phyloP scores from a whole-genome alignment of 176 grass and related monocot genomes.

The Areca catechu region DNA sequence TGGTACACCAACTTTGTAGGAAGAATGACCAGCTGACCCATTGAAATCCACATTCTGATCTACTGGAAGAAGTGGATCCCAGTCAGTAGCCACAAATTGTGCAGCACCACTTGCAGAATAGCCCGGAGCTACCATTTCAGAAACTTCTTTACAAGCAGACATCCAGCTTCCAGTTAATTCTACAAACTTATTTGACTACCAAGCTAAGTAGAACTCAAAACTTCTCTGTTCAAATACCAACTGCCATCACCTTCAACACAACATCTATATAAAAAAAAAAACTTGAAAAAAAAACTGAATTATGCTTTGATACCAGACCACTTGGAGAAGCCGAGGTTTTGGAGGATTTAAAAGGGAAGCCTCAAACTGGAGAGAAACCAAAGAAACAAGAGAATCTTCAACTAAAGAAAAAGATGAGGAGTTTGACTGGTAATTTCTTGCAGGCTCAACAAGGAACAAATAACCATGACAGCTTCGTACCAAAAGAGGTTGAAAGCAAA shows the following conservation, averaged over 20 bases:
- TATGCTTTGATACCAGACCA: no score
- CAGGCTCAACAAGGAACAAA: constrained; percentile 56
- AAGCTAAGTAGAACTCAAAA: constrained; percentile 5
- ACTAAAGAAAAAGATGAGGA: constrained; percentile 26
- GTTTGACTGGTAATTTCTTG: constrained; percentile 29
- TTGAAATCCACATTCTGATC: constrained; percentile 56
- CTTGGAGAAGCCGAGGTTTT: not conserved
- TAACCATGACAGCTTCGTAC: constrained; percentile 43
- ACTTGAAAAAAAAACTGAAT: no score
- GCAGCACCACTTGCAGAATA: constrained; percentile 30
- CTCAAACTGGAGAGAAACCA: constrained; percentile 9
- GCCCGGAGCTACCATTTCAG: not conserved
- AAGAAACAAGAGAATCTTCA: constrained; percentile 15
- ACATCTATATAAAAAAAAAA: no score
- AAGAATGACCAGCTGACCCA: constrained; percentile 38
- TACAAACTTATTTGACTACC: constrained; percentile 38
- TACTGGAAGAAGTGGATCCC: constrained; percentile 46
- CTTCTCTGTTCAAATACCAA: constrained; percentile 6
- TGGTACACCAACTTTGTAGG: constrained; percentile 34
- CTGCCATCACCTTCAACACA: no score
- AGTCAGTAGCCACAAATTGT: constrained; percentile 39
- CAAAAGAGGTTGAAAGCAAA: constrained; percentile 56
- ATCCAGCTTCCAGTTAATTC: no score
- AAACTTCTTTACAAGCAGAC: constrained; percentile 35
- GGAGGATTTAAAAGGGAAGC: not conserved